phyloP scores from a whole-genome alignment of 2,329 filamentous ascomycete species.

The Claviceps cyperi region DNA sequence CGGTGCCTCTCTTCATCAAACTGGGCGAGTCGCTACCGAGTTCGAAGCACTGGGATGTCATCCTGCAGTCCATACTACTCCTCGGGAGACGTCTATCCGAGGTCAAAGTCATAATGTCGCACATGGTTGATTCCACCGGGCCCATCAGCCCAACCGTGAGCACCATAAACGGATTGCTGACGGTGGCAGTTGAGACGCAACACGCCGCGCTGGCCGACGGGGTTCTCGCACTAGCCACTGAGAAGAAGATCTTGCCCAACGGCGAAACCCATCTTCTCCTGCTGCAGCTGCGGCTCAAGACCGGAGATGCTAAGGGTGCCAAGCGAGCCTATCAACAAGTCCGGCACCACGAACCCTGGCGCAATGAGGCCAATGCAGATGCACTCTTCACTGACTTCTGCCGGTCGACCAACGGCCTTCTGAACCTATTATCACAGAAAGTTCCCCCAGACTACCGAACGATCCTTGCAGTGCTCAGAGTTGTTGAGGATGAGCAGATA shows the following conservation, averaged over 20 bases:
- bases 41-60: conserved; percentile 53
- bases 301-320: conserved; percentile 58
- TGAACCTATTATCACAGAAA: conserved; percentile 50
- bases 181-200: conserved; percentile 53
- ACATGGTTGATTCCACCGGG: conserved; percentile 50
- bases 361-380: conserved; percentile 30
- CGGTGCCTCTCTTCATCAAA: conserved; percentile 40
- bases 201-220: conserved; percentile 61
- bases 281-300: conserved; percentile 60
- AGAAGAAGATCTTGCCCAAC: conserved; percentile 52
- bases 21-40: conserved; percentile 31
- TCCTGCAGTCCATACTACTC: conserved; percentile 59
- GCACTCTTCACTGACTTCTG: conserved; percentile 38
- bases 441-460: conserved; percentile 50
- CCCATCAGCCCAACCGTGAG: conserved; percentile 45
- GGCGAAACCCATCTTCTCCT: conserved; percentile 58
- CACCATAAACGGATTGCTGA: conserved; percentile 65
- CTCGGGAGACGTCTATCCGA: conserved; percentile 48
- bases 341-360: conserved; percentile 19
- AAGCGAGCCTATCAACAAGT: conserved; percentile 44
- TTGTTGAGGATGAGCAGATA: conserved; percentile 55
- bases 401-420: conserved; percentile 53
- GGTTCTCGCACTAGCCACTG: conserved; percentile 51
- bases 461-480: conserved; percentile 58
- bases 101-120: conserved; percentile 42